A percentile compares a stretch with the other conserved stretches of the same genome.
Evolutionary conservation across 495 filamentous ascomycete species (phyloP).

Genomic region (Penicillium silybi): DNA sequence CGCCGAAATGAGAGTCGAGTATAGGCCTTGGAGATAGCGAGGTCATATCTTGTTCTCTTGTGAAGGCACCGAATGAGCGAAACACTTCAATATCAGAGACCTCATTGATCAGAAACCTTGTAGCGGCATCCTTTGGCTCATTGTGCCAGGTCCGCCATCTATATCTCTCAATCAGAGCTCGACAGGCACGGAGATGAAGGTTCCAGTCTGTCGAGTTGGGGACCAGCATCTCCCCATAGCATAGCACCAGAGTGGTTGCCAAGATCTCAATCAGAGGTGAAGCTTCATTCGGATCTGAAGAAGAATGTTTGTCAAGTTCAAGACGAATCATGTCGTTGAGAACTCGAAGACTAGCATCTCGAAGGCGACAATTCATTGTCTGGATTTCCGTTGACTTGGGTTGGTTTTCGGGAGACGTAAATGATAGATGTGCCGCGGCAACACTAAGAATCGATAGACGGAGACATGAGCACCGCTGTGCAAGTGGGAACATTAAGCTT

Average conservation of each 20-base stretch:
- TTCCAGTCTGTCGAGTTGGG: constrained; percentile 7
- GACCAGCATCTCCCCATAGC: constrained; percentile 9
- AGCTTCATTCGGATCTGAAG: background rate
- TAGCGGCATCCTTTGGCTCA: background rate
- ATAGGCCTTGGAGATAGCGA: background rate
- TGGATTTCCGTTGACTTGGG: background rate
- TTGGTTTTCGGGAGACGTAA: background rate
- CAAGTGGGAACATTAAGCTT: background rate
- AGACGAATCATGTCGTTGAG: background rate
- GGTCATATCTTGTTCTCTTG: background rate
- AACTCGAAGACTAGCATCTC: background rate
- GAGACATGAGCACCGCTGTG: background rate
- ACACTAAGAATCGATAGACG: constrained; percentile 3
- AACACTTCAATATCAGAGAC: constrained; percentile 8
- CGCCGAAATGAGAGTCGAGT: constrained; percentile 1
- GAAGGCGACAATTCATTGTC: background rate
- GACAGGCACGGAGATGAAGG: constrained; percentile 4
- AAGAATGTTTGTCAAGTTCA: background rate
- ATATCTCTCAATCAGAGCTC: constrained; percentile 2
- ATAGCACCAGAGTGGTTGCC: constrained; percentile 6
- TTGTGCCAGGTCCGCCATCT: background rate
- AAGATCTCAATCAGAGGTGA: constrained; percentile 1
- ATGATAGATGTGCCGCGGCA: constrained; percentile 4
- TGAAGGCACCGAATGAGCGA: constrained; percentile 5
- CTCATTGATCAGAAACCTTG: constrained; percentile 2